A percentile compares a stretch with the other conserved stretches of the same genome.
These are phyloP conservation scores for Chaetomiaceae sp. DNA, from an alignment of 2,329 filamentous ascomycete species.

Conservation along the genomic window DNA sequence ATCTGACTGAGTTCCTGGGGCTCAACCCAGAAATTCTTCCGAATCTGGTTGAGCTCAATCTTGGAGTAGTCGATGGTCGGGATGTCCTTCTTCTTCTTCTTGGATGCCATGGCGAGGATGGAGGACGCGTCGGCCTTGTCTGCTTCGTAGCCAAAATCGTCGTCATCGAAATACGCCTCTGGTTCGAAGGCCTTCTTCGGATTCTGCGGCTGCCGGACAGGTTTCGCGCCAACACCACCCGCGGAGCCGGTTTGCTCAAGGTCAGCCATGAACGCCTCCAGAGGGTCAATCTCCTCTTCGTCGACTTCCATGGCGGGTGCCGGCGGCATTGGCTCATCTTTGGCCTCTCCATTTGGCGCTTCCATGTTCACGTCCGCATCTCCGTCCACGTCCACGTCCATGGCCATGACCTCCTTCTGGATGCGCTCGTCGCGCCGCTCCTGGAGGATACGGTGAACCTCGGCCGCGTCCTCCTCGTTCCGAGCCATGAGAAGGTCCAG, in stretches of 20 bases:
- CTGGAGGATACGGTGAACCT: conserved; percentile 77
- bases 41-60: conserved; percentile 75
- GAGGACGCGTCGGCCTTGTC: conserved; percentile 44
- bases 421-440: conserved; percentile 73
- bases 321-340: conserved; percentile 21
- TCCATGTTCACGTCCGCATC: conserved; percentile 42
- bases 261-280: conserved; percentile 95
- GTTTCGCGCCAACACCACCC: conserved; percentile 16
- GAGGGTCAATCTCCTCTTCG: conserved; percentile 76
- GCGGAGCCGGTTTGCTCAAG: conserved; percentile 51
- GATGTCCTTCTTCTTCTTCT: conserved; percentile 93
- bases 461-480: conserved; percentile 82
- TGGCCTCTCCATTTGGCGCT: conserved; percentile 24
- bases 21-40: conserved; percentile 94
- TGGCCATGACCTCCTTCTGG: conserved; percentile 44
- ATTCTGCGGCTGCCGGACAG: conserved; percentile 34
- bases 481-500: conserved; percentile 58
- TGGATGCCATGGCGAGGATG: conserved; percentile 51
- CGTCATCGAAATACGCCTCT: conserved; percentile 83
- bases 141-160: conserved; percentile 58
- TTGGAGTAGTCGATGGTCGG: conserved; percentile 82
- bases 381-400: conserved; percentile 46
- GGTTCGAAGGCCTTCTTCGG: conserved; percentile 59
- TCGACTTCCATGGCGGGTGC: conserved; percentile 52
- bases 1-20: conserved; percentile 77